Conservation (phyloP, 2,329 filamentous ascomycete species). For the Hypoxylon sp. region DNA sequence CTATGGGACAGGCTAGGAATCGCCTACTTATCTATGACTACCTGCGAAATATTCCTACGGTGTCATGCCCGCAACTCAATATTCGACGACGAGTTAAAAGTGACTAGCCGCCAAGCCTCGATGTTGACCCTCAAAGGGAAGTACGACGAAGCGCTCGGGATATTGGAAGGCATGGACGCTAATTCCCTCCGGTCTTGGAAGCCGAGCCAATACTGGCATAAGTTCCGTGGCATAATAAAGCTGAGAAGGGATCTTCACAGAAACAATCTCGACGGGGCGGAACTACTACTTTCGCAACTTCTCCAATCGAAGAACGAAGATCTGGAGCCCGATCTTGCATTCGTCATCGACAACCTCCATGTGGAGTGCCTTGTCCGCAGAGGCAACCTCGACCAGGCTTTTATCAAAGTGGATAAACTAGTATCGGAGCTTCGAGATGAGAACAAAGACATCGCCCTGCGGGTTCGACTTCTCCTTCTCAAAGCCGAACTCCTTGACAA, state of each 20-base stretch:
- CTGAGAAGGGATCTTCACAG: slow-evolving; percentile 74
- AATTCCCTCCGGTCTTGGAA: slow-evolving; percentile 80
- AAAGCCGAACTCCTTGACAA: slow-evolving; percentile 80
- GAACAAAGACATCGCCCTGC: slow-evolving; percentile 71
- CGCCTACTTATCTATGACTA: slow-evolving; percentile 68
- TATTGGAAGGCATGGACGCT: slow-evolving; percentile 72
- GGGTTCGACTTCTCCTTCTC: slow-evolving; percentile 78
- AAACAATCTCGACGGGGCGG: slow-evolving; percentile 67
- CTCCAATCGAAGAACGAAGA: slow-evolving; percentile 67
- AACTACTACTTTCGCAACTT: slow-evolving; percentile 66
- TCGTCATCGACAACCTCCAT: slow-evolving; percentile 66
- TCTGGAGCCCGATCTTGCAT: slow-evolving; percentile 67
- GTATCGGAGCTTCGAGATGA: slow-evolving; percentile 61
- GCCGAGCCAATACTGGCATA: slow-evolving; percentile 79
- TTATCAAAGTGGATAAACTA: slow-evolving; percentile 64
- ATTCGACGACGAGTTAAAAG: slow-evolving; percentile 84
- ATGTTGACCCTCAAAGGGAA: slow-evolving; percentile 76
- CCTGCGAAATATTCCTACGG: slow-evolving; percentile 81
- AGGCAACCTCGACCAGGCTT: slow-evolving; percentile 64
- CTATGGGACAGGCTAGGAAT: slow-evolving; percentile 83
- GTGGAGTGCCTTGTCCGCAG: slow-evolving; percentile 66
- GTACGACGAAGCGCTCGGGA: slow-evolving; percentile 77
- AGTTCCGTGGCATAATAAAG: slow-evolving; percentile 76
- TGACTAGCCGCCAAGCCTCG: slow-evolving; percentile 79
- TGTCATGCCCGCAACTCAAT: slow-evolving; percentile 73